Evolutionary conservation across 371 early-diverging fungal genomes (phyloP).

Genomic region (Mortierella sp.): DNA sequence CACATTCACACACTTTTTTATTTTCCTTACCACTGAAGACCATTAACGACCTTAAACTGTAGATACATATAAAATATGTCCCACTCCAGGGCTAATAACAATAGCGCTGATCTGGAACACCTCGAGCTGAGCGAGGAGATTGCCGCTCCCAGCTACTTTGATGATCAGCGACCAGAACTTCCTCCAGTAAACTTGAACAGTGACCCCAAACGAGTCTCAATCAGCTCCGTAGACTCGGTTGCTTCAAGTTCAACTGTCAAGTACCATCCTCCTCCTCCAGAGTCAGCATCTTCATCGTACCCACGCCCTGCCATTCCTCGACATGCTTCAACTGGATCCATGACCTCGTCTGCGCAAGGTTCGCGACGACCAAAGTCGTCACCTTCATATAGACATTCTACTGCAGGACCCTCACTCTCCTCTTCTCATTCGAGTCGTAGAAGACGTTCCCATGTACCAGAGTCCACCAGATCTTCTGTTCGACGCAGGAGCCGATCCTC

Average conservation of each 20-base stretch:
- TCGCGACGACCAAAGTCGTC: constrained; percentile 37
- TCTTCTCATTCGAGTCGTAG: constrained; percentile 20
- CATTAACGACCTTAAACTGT: background rate
- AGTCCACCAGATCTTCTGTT: constrained; percentile 44
- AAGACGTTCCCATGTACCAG: constrained; percentile 32
- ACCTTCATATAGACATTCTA: constrained; percentile 38
- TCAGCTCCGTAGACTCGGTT: constrained; percentile 40
- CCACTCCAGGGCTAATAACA: constrained; percentile 49
- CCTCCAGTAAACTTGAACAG: constrained; percentile 3
- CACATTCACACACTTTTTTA: background rate
- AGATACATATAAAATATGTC: constrained; percentile 19
- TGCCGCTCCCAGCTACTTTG: constrained; percentile 4
- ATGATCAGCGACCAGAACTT: constrained; percentile 13
- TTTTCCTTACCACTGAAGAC: background rate
- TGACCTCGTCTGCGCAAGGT: constrained; percentile 14
- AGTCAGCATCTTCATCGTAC: constrained; percentile 21
- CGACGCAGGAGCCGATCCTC: constrained; percentile 42
- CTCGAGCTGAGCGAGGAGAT: constrained; percentile 47
- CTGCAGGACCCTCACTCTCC: constrained; percentile 29
- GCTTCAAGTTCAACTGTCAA: constrained; percentile 43
- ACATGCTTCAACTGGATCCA: constrained; percentile 21
- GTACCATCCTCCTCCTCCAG: constrained; percentile 29
- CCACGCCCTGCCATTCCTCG: constrained; percentile 12
- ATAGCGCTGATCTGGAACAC: constrained; percentile 54
- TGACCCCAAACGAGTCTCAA: constrained; percentile 42